Base-by-base conservation (phyloP, 768 basidiomycete genomes). In the Boletus pseudo-olivaceus region DNA sequence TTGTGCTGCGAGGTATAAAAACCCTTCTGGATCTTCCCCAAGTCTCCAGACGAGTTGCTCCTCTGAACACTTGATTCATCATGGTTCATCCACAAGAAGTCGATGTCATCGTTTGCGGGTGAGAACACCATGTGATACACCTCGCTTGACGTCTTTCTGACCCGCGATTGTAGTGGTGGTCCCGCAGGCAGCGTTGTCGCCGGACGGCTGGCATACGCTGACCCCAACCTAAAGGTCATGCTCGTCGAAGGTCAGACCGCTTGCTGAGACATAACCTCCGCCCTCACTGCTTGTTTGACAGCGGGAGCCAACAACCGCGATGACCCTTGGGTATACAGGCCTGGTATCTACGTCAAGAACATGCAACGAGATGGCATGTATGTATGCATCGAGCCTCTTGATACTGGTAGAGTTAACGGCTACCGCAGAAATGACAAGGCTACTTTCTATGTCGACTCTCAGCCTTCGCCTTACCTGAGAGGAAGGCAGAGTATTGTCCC, bases 301-400 rank as follows among this genome's bases (percentile, higher is more conserved):
- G 84, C 76, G 50, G 84, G 85, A 53, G 81, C 82, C 19, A 86
- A 86, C 75, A 87, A 87, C 70, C 75, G 82, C 14, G 84, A 86
- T 60, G 85, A 87, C 56, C 85, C 85, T 41, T 87, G 84, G 85
- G 86, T 88, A 47, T 87, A 87, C 67, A 73, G 82, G 38, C 84
- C 84, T 42, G 85, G 85, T 62, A 85, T 87, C 62, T 85, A 77
- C 55, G 83, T 84, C 49, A 80, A 72, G 68, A 88, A 88, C 67
- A 88, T 88, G 86, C 84, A 86, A 66, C 73, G 73, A 5, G 79
- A 86, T 61, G 84, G 84, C 64, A 72, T 85, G 84, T 85, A 68
- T 58, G 82, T 64, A n/a, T 27, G 15, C 41, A 32, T 29, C 15
- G 14, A 11, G n/a, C 8, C 2, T 32, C 19, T 38, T 37, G 17